Base-by-base conservation (phyloP, 192 early-diverging fungal species). In the Backusella tarrabulga region DNA sequence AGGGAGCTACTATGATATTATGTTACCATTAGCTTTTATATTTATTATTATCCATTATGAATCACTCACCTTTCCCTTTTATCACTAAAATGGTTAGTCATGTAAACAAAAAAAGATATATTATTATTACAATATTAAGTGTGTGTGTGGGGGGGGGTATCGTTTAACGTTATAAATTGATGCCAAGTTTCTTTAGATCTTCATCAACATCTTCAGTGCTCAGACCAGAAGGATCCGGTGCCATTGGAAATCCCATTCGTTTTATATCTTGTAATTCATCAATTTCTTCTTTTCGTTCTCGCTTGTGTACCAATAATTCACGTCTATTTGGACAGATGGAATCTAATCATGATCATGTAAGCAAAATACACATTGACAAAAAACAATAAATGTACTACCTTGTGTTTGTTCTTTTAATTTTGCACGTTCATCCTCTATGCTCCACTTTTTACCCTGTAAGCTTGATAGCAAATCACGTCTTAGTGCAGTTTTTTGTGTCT, bases 211-310 rank as follows among this genome's bases (percentile, higher is more conserved):
- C 84, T 44, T 77, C 26, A 17, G 35, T 32, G 41, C 26, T 74
- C 52, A 56, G 74, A 35, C 79, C 79, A 67, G 34, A 34, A 23
- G 29, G 78, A 42, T 69, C 79, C 56, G 76, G 76, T 68, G 76
- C 82, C 79, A 50, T 38, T 7, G 87, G 87, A 66, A 88, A 88
- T 3, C 84, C 84, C n/a, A 76, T 52, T n/a, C 85, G 76, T 34
- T 80, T 81, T 14, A 85, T 71, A 34, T 70, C 74, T 74, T 81
- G 83, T 34, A 87, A 78, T 34, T 88, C 87, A 23, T 40, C 50
- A 7, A 76, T 77, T 54, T 86, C 85, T 63, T 77, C 67, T 63
- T 79, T 72, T 42, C 74, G 80, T 9, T 74, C 38, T 36, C 78
- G 80, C 50, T 85, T 83, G n/a, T 79, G 81, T n/a, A 81, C 77